Evolutionary conservation across 2,329 filamentous ascomycete genomes (phyloP).

Genomic region (Xylogone sp.): DNA sequence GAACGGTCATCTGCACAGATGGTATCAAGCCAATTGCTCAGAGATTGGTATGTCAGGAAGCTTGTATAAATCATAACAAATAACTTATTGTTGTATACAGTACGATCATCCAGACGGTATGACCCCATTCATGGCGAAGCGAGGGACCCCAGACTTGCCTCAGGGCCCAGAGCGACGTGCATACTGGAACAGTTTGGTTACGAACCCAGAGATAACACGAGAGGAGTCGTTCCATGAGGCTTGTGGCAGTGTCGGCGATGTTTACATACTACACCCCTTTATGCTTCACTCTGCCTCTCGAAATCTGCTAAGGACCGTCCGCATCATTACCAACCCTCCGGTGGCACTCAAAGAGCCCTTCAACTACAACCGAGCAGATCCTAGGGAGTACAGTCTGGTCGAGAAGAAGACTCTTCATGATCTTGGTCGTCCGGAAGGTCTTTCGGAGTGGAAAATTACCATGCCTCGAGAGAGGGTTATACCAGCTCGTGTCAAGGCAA

Average conservation of each 20-base stretch:
- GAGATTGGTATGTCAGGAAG: neutral
- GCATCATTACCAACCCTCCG: slow-evolving; percentile 56
- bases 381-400: slow-evolving; percentile 48
- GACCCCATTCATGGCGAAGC: slow-evolving; percentile 1
- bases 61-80: slow-evolving; percentile 2
- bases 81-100: slow-evolving; percentile 16
- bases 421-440: slow-evolving; percentile 41
- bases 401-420: slow-evolving; percentile 50
- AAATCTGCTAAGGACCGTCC: slow-evolving; percentile 37
- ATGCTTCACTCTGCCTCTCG: slow-evolving; percentile 54
- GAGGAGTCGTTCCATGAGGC: slow-evolving; percentile 46
- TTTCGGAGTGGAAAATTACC: slow-evolving; percentile 50
- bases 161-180: neutral
- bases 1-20: slow-evolving; percentile 44
- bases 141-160: neutral
- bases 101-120: slow-evolving; percentile 1
- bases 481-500: slow-evolving; percentile 38
- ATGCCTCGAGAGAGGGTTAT: slow-evolving; percentile 45
- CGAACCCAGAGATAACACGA: neutral
- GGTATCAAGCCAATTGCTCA: slow-evolving; percentile 29
- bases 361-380: slow-evolving; percentile 42
- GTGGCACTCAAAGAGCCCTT: slow-evolving; percentile 49
- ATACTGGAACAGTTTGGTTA: neutral
- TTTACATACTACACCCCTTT: slow-evolving; percentile 57
- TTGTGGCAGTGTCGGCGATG: slow-evolving; percentile 49